phyloP scores from a whole-genome alignment of 179 eudicot genomes.

The Heliamphora ciliata region DNA sequence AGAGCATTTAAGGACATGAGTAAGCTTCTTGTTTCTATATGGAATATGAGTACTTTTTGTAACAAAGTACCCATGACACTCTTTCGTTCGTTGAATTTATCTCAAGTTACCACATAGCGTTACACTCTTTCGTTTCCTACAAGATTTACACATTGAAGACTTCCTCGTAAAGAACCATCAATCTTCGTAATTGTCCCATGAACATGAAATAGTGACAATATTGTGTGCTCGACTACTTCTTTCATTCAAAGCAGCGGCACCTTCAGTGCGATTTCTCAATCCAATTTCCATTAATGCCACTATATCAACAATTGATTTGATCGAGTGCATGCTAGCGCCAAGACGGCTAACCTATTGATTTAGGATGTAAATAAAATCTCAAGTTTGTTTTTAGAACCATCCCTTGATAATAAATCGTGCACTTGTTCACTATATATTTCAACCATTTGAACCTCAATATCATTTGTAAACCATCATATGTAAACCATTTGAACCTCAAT shows the following conservation, averaged over 20 bases:
- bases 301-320: conserved; percentile 59
- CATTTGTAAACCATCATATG: conserved; percentile 52
- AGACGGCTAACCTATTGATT: conserved; percentile 83
- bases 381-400: conserved; percentile 67
- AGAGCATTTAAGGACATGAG: conserved; percentile 84
- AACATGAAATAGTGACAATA: conserved; percentile 64
- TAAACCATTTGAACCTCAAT: conserved; percentile 89
- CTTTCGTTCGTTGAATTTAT: conserved; percentile 77
- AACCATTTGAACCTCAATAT: conserved; percentile 81
- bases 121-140: conserved; percentile 95
- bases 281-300: conserved; percentile 73
- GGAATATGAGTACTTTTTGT: conserved; percentile 84
- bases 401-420: conserved; percentile 66
- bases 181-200: conserved; percentile 70
- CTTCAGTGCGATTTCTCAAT: conserved; percentile 55
- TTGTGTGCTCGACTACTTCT: conserved; percentile 99
- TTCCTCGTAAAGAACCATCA: conserved; percentile 53
- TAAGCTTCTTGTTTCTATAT: conserved; percentile 94
- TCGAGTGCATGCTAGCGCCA: conserved; percentile 77
- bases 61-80: conserved; percentile 85
- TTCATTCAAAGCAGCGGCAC: conserved; percentile 80
- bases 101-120: conserved; percentile 86
- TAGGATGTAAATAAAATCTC: conserved; percentile 65
- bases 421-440: conserved; percentile 96
- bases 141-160: conserved; percentile 94